Conservation (phyloP, 2,329 filamentous ascomycete species). For the Ophiosphaerella herpotricha region DNA sequence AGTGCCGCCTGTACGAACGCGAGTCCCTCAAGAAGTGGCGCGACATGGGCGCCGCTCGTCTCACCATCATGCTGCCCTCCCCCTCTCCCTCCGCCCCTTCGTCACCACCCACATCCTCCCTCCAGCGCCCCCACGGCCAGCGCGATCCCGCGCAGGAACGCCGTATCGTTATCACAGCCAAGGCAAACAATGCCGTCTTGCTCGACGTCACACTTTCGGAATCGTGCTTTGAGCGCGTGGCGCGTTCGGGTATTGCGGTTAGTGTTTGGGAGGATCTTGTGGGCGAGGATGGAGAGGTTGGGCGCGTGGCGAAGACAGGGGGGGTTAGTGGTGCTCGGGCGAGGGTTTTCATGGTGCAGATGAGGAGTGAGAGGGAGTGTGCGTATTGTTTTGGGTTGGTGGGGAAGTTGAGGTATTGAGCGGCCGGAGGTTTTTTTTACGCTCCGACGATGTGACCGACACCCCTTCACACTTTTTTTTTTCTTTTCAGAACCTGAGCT, state of each 20-base stretch:
- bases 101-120: slow-evolving; percentile 26
- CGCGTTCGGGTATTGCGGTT: slow-evolving; percentile 83
- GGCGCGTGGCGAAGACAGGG: slow-evolving; percentile 62
- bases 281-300: slow-evolving; percentile 59
- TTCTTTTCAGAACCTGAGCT: too few species aligned
- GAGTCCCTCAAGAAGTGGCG: slow-evolving; percentile 80
- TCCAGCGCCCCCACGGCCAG: slow-evolving; percentile 43
- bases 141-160: slow-evolving; percentile 68
- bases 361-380: slow-evolving; percentile 53
- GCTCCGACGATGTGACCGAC: too few species aligned
- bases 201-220: slow-evolving; percentile 85
- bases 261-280: slow-evolving; percentile 76
- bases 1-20: slow-evolving; percentile 83
- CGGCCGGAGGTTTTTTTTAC: neutral
- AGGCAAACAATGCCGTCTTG: slow-evolving; percentile 69
- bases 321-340: slow-evolving; percentile 61
- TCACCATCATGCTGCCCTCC: slow-evolving; percentile 78
- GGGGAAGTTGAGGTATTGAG: slow-evolving; percentile 55
- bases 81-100: slow-evolving; percentile 55
- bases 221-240: slow-evolving; percentile 82
- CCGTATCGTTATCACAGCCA: slow-evolving; percentile 76
- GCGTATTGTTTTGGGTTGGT: slow-evolving; percentile 56
- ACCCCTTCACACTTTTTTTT: too few species aligned
- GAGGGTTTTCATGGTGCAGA: slow-evolving; percentile 68
- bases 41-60: slow-evolving; percentile 81